A percentile compares a stretch with the other conserved stretches of the same genome.
phyloP scores from a whole-genome alignment of 2,329 filamentous ascomycete genomes.

The Ceratocystis alfenasii region DNA sequence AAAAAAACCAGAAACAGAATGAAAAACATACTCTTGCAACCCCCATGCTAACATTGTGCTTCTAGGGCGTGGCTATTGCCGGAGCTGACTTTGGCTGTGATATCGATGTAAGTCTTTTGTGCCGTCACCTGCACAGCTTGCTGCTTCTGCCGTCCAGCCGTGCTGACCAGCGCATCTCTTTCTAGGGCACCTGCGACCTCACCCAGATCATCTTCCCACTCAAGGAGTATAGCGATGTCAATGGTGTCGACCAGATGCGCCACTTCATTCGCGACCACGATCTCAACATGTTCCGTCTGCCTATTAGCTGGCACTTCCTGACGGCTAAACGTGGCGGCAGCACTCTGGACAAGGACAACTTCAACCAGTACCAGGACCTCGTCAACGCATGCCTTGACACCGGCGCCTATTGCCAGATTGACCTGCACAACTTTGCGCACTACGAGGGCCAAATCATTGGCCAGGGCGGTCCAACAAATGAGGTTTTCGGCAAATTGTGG shows the following conservation, averaged over 20 bases:
- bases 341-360: conserved; percentile 37
- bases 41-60: background rate
- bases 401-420: conserved; percentile 48
- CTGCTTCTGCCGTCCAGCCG: background rate
- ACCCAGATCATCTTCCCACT: conserved; percentile 29
- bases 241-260: conserved; percentile 42
- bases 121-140: background rate
- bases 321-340: conserved; percentile 40
- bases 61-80: conserved; percentile 31
- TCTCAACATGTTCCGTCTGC: conserved; percentile 46
- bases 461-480: conserved; percentile 51
- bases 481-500: conserved; percentile 49
- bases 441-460: conserved; percentile 53
- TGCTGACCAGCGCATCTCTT: background rate
- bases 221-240: conserved; percentile 25
- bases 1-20: background rate
- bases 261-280: conserved; percentile 42
- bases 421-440: conserved; percentile 47
- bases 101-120: conserved; percentile 30
- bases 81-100: conserved; percentile 36
- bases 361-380: conserved; percentile 42
- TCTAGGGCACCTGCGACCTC: conserved; percentile 29
- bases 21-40: background rate
- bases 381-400: conserved; percentile 45
- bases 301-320: conserved; percentile 47